Conservation (phyloP, 768 basidiomycete species). For the Russula griseocarnosa region DNA sequence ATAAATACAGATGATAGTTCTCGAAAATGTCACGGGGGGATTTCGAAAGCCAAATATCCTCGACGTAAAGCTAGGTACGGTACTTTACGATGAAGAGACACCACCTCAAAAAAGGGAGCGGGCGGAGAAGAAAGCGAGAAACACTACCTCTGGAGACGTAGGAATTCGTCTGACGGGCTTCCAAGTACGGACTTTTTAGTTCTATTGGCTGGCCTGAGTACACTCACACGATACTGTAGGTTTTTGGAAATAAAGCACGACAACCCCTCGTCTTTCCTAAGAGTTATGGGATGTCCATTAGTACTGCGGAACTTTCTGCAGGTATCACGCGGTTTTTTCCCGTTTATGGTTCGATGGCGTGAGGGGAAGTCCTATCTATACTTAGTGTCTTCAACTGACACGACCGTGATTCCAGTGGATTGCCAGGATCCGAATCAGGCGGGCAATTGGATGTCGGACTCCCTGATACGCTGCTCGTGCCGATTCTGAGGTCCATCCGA, state of each 20-base stretch:
- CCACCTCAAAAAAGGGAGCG: constrained; percentile 72
- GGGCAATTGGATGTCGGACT: constrained; percentile 46
- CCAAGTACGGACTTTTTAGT: constrained; percentile 49
- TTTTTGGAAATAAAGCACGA: constrained; percentile 24
- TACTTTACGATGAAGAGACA: constrained; percentile 67
- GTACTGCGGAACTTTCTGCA: constrained; percentile 61
- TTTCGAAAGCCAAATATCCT: constrained; percentile 83
- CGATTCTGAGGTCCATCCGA: constrained; percentile 54
- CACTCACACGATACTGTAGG: constrained; percentile 56
- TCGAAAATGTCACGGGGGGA: constrained; percentile 74
- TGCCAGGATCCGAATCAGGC: constrained; percentile 10
- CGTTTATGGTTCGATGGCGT: constrained; percentile 32
- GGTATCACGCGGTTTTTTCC: constrained; percentile 82
- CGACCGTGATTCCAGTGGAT: constrained; percentile 16
- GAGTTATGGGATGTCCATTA: constrained; percentile 74
- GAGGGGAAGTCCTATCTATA: constrained; percentile 10
- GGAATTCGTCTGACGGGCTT: constrained; percentile 88
- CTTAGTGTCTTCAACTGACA: constrained; percentile 13
- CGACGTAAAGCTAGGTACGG: constrained; percentile 90
- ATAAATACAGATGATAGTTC: constrained; percentile 61
- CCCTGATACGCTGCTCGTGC: constrained; percentile 49
- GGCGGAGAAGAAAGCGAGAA: constrained; percentile 66
- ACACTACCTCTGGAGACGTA: constrained; percentile 68
- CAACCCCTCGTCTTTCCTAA: constrained; percentile 64
- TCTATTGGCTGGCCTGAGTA: not conserved